Conservation (phyloP, 2,329 filamentous ascomycete species). For the Amauroascus niger region DNA sequence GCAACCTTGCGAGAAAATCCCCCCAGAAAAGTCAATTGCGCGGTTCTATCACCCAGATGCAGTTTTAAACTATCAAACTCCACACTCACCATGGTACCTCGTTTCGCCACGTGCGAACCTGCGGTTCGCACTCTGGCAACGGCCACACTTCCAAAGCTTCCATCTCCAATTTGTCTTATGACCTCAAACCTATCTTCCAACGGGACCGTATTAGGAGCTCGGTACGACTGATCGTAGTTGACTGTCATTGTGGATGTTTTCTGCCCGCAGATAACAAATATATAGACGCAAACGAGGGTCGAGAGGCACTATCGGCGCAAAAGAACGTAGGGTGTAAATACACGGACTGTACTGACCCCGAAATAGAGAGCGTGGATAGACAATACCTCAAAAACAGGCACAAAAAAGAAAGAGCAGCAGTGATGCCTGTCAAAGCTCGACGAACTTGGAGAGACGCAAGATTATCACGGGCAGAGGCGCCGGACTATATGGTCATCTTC, state of each 20-base stretch:
- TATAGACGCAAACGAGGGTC: conserved; percentile 14
- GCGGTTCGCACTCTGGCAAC: conserved; percentile 85
- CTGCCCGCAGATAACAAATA: conserved; percentile 30
- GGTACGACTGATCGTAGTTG: conserved; percentile 61
- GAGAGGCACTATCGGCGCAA: conserved; percentile 6
- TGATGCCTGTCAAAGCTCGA: neutral
- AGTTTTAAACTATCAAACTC: neutral
- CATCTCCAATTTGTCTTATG: conserved; percentile 95
- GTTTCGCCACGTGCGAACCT: conserved; percentile 75
- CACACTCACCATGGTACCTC: conserved; percentile 76
- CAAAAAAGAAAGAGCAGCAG: neutral
- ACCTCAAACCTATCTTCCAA: conserved; percentile 95
- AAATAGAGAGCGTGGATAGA: neutral
- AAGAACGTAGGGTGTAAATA: neutral
- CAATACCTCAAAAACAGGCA: conserved; percentile 7
- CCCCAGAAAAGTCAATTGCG: neutral
- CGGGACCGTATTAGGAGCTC: conserved; percentile 45
- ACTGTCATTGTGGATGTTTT: conserved; percentile 58
- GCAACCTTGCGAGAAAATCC: conserved; percentile 64
- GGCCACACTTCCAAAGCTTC: conserved; percentile 93
- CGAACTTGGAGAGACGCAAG: conserved; percentile 1
- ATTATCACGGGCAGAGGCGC: neutral
- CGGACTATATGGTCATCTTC: conserved; percentile 8
- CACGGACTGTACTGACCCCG: neutral
- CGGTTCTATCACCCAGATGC: neutral